A percentile compares a stretch with the other conserved stretches of the same genome.
Conservation (phyloP, 257 asterid species). For the Solanum rostratum region DNA sequence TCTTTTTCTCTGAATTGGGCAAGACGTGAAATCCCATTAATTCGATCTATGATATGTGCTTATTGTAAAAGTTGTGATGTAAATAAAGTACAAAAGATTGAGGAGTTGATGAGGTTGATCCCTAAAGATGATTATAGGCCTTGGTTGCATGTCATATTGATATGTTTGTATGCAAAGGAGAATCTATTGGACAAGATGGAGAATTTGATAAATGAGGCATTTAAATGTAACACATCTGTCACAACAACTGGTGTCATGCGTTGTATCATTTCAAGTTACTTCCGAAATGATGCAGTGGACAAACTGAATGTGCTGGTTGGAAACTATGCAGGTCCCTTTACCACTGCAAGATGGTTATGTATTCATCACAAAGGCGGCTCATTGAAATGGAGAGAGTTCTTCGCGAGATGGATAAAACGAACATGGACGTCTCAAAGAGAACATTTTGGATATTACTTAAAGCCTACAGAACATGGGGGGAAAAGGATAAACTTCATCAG, state of each 20-base stretch:
- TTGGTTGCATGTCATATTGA: constrained; percentile 58
- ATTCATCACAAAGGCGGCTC: constrained; percentile 49
- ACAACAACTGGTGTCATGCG: constrained; percentile 34
- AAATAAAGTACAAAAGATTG: constrained; percentile 46
- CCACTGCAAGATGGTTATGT: constrained; percentile 86
- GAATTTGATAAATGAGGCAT: constrained; percentile 46
- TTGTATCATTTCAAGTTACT: constrained; percentile 54
- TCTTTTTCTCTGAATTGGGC: constrained; percentile 79
- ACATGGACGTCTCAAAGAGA: constrained; percentile 38
- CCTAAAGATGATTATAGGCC: constrained; percentile 54
- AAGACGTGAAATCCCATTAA: constrained; percentile 30
- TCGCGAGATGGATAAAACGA: constrained; percentile 50
- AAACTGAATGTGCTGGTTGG: constrained; percentile 75
- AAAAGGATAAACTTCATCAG: constrained; percentile 44
- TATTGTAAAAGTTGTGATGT: constrained; percentile 49
- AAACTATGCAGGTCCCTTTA: constrained; percentile 59
- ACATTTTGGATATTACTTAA: constrained; percentile 53
- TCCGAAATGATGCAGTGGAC: constrained; percentile 65
- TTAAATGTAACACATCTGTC: constrained; percentile 33
- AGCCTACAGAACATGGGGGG: constrained; percentile 40
- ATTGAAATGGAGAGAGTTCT: constrained; percentile 81
- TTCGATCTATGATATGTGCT: constrained; percentile 61
- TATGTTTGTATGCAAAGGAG: constrained; percentile 63
- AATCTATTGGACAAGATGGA: constrained; percentile 63
- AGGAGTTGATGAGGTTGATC: constrained; percentile 38